Evolutionary conservation across 768 basidiomycete species (phyloP), one percentile per base, ranked within the genome.

Genomic region (Panaeolus cyanescens): DNA sequence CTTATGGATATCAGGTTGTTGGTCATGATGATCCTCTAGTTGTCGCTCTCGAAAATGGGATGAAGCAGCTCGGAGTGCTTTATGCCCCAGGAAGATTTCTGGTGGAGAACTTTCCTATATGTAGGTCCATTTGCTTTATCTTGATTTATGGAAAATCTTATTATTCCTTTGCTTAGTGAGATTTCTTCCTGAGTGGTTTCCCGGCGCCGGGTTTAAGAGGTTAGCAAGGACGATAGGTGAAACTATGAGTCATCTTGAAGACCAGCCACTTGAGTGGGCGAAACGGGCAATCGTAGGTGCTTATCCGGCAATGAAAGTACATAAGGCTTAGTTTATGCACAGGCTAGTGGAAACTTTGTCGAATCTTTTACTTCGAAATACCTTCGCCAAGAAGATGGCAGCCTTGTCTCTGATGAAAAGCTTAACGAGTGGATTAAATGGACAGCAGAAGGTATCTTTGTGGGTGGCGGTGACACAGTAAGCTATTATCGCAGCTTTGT

Each of bases 121-220:
- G 80, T 80, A 57, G 54, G 74, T 67, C 17, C 5, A n/a, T 19
- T 36, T n/a, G n/a, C n/a, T 50, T 28, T 32, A 30, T 7, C 13
- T 20, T 37, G n/a, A 17, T 56, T 45, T 36, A n/a, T 45, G 50
- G n/a, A 39, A 39, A 15, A 39, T 22, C 19, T 45, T 32, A 25
- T 19, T 15, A 20, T 22, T 9, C 17, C 20, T n/a, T 37, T 37
- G 50, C 32, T n/a, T 58, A 81, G 80, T 80, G 55, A 68, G 74
- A 32, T 75, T 71, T 62, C 20, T 81, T 1, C 81, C 81, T 0
- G 65, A 67, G 0, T 81, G 81, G 80, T 72, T 83, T 56, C 79
- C 81, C 20, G 76, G 79, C 4, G 77, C 75, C 36, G 70, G 65
- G 1, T 83, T 80, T 71, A 80, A 82, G 63, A 68, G 68, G 15